Conservation (phyloP, 2,329 filamentous ascomycete genomes). For the Pseudomassariella vexata region DNA sequence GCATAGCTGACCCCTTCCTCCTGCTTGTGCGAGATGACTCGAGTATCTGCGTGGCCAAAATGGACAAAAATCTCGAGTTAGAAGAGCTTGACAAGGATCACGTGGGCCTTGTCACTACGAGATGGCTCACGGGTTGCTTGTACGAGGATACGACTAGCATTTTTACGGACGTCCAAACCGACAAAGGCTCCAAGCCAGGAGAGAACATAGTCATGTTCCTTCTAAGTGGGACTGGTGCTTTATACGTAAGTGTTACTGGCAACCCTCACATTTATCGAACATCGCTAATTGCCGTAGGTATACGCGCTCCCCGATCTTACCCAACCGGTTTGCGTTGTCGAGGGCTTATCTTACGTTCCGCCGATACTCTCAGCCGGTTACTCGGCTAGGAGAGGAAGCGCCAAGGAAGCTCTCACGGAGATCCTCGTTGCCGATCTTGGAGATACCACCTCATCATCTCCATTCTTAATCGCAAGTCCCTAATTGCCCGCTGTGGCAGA, state of each 20-base stretch:
- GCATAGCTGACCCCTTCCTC: constrained; percentile 81
- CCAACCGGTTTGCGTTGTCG: constrained; percentile 66
- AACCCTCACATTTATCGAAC: neutral
- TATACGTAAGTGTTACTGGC: constrained; percentile 55
- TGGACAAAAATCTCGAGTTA: constrained; percentile 75
- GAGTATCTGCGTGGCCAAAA: constrained; percentile 72
- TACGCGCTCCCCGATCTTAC: constrained; percentile 71
- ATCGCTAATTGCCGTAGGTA: constrained; percentile 44
- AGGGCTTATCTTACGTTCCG: constrained; percentile 73
- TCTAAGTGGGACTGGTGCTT: constrained; percentile 65
- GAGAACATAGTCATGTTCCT: constrained; percentile 68
- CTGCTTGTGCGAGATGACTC: constrained; percentile 79
- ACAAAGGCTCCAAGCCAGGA: constrained; percentile 31
- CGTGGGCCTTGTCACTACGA: constrained; percentile 49
- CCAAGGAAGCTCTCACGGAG: constrained; percentile 70
- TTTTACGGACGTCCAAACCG: constrained; percentile 38
- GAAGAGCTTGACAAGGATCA: constrained; percentile 71
- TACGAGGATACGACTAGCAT: constrained; percentile 63
- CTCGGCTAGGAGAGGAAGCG: constrained; percentile 61
- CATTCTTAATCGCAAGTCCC: constrained; percentile 71
- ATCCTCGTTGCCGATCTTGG: constrained; percentile 81
- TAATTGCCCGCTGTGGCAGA: neutral
- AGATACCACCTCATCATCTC: constrained; percentile 61
- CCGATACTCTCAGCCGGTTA: constrained; percentile 69
- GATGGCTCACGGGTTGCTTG: constrained; percentile 79